phyloP scores from a whole-genome alignment of 139 green algal species.

The Coccomyxa sp. region DNA sequence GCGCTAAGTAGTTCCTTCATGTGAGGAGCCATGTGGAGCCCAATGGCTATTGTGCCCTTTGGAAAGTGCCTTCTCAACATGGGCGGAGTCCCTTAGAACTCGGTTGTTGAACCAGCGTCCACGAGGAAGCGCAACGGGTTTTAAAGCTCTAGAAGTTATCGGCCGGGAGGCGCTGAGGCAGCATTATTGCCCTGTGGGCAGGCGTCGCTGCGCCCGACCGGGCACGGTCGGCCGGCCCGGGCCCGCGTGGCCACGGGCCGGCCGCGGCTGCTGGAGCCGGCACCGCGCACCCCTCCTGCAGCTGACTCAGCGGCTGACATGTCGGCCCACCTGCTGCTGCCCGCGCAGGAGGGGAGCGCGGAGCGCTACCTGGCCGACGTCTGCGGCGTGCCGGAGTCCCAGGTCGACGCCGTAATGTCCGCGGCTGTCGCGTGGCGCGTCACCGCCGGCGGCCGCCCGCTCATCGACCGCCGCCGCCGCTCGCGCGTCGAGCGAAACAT shows the following conservation, averaged over 20 bases:
- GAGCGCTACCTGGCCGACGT: slow-evolving; percentile 41
- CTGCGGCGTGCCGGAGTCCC: slow-evolving; percentile 34
- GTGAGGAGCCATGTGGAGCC: too few relatives aligned
- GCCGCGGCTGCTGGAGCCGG: too few relatives aligned
- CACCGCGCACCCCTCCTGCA: too few relatives aligned
- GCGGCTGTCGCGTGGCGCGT: slow-evolving; percentile 52
- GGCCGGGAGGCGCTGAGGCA: background rate
- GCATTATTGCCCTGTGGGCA: background rate
- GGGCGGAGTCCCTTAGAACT: too few relatives aligned
- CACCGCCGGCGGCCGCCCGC: slow-evolving; percentile 40
- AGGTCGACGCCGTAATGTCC: slow-evolving; percentile 37
- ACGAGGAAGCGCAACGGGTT: too few relatives aligned
- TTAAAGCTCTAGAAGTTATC: too few relatives aligned
- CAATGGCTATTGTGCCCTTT: too few relatives aligned
- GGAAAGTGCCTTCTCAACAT: too few relatives aligned
- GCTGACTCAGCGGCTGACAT: too few relatives aligned
- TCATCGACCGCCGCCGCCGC: slow-evolving; percentile 51
- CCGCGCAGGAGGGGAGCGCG: slow-evolving; percentile 38
- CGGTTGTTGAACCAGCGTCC: too few relatives aligned
- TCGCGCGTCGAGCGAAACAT: slow-evolving; percentile 45
- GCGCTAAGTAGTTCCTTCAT: too few relatives aligned
- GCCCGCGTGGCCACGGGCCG: too few relatives aligned
- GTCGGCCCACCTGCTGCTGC: background rate
- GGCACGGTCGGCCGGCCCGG: background rate
- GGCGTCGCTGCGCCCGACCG: background rate